phyloP scores from a whole-genome alignment of 192 early-diverging fungal species.

The Rhizoclosmatium globosum region DNA sequence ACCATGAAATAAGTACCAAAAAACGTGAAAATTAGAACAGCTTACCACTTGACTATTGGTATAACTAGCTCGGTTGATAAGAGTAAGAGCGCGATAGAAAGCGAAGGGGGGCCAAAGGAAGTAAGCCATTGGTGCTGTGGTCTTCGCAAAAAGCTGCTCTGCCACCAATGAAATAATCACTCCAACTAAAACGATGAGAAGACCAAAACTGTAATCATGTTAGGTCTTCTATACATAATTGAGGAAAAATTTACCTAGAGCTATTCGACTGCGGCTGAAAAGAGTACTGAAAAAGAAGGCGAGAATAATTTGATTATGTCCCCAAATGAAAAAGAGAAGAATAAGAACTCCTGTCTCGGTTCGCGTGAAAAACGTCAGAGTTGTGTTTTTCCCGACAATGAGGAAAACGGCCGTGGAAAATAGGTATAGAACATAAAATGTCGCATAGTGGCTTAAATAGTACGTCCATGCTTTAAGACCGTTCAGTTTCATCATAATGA shows the following conservation, averaged over 20 bases:
- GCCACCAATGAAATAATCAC: constrained; percentile 71
- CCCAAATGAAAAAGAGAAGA: constrained; percentile 75
- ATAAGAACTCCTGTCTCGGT: constrained; percentile 62
- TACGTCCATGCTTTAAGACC: constrained; percentile 69
- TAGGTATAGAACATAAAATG: constrained; percentile 37
- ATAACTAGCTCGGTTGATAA: constrained; percentile 64
- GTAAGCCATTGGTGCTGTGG: constrained; percentile 52
- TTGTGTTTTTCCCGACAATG: constrained; percentile 60
- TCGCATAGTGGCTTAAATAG: constrained; percentile 42
- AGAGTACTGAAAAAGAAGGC: constrained; percentile 71
- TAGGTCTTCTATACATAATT: neutral
- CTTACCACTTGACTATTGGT: constrained; percentile 38
- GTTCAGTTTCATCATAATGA: constrained; percentile 76
- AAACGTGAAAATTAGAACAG: neutral
- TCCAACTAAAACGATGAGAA: constrained; percentile 70
- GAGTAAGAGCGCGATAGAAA: constrained; percentile 69
- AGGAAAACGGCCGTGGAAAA: constrained; percentile 55
- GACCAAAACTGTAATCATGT: constrained; percentile 55
- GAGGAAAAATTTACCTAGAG: constrained; percentile 43
- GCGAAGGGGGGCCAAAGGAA: constrained; percentile 84
- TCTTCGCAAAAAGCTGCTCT: constrained; percentile 48
- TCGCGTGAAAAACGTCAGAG: constrained; percentile 71
- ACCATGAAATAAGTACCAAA: neutral
- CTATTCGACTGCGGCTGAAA: constrained; percentile 69
- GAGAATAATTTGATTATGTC: constrained; percentile 65